Base-by-base conservation (phyloP, 106 monocot species). In the Phalaenopsis aphrodite region DNA sequence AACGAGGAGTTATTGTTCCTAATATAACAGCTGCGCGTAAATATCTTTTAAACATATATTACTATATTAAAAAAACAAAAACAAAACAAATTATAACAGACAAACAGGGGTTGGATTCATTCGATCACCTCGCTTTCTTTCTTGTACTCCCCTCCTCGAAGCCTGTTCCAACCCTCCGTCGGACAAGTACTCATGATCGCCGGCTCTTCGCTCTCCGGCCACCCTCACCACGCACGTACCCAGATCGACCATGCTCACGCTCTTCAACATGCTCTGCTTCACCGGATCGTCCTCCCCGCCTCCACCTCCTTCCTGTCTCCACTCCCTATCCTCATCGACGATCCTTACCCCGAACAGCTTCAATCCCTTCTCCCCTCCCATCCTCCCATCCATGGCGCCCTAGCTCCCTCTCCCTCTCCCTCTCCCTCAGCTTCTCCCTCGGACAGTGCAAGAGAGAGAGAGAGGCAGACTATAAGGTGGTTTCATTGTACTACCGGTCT, bases 221-320 rank as follows among this genome's bases (percentile, higher is more conserved):
- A 41, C 57, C 21, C 24, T 43, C 36, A 49, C 73, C 2, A 77
- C 42, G 66, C 61, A 73, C 5, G 82, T 56, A 1, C 77, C 80
- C 42, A 87, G 75, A 66, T 87, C 81, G 19, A 72, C 87, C 84
- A 81, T 87, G 61, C 87, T 87, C 15, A 17, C 10, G 87, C 87
- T 81, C 87, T 87, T 87, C 82, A 81, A 75, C 79, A 87, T 87
- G 48, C 81, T 78, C 81, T 87, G 81, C 74, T 76, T 84, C 65
- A 74, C 84, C 56, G 48, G 71, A 18, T 49, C 68, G 2, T 49
- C 81, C 9, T 52, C 55, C 43, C 56, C 69, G 3, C 14, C 52
- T 19, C 5, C 58, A 24, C 2, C 76, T 58, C 49, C 18, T 55
- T 38, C 24, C 48, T 55, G 42, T 16, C 17, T 36, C 46, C 49